Conservation (phyloP, 305 asterid genomes). For the Fraxinus floribunda region DNA sequence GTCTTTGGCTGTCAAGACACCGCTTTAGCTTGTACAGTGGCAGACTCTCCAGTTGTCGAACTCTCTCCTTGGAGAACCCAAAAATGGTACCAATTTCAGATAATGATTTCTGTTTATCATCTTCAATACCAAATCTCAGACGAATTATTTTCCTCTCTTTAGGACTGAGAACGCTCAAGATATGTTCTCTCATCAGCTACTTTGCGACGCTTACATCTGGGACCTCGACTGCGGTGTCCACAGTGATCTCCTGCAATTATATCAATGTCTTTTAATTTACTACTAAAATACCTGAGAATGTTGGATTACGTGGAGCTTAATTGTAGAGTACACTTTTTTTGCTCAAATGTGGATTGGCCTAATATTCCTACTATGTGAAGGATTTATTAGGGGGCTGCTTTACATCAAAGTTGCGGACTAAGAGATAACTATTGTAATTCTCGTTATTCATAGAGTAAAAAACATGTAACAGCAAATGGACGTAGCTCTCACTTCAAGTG, state of each 20-base stretch:
- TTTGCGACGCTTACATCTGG: slow-evolving; percentile 56
- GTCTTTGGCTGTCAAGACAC: slow-evolving; percentile 60
- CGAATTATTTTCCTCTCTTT: slow-evolving; percentile 76
- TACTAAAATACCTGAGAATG: not conserved
- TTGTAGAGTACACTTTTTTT: not conserved
- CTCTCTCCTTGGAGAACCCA: slow-evolving; percentile 65
- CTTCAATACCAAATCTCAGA: slow-evolving; percentile 65
- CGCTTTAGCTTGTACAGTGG: slow-evolving; percentile 50
- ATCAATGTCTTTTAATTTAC: not conserved
- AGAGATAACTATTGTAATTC: not conserved
- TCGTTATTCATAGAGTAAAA: not conserved
- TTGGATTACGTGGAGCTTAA: not conserved
- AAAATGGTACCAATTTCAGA: slow-evolving; percentile 72
- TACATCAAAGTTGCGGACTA: not conserved
- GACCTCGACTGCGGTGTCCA: slow-evolving; percentile 61
- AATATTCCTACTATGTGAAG: no score
- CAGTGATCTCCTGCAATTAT: slow-evolving; percentile 69
- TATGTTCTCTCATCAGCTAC: slow-evolving; percentile 78
- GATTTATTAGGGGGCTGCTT: no score
- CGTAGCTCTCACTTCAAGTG: not conserved
- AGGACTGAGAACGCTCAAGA: slow-evolving; percentile 66
- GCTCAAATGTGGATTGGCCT: not conserved
- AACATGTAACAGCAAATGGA: not conserved
- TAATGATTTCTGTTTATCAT: slow-evolving; percentile 53
- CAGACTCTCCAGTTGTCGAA: slow-evolving; percentile 49